A percentile compares a stretch with the other conserved stretches of the same genome.
Conservation (phyloP, 139 green algal species). For the Haematococcus lacustris region DNA sequence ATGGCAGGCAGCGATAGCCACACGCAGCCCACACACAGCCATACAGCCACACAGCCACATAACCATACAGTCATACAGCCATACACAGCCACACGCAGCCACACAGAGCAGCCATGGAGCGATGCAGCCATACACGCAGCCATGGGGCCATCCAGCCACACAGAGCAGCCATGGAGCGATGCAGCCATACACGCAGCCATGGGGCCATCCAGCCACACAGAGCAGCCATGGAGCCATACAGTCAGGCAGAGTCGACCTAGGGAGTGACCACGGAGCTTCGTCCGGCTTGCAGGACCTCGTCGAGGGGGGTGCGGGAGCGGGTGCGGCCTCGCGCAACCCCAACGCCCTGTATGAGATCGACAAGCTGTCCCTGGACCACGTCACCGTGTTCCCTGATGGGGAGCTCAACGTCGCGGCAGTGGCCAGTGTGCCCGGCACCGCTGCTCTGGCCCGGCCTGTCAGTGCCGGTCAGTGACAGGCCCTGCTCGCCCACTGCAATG, state of each 20-base stretch:
- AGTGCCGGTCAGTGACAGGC: conserved; percentile 14
- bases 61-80: no score
- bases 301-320: conserved; percentile 12
- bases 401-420: conserved; percentile 73
- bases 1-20: no score
- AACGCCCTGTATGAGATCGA: conserved; percentile 57
- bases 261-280: conserved; percentile 22
- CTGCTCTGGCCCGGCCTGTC: conserved; percentile 25
- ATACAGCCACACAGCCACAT: no score
- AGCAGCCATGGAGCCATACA: no score
- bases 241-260: neutral
- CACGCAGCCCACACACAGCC: no score
- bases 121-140: no score
- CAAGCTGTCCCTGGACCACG: conserved; percentile 68
- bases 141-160: no score
- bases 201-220: no score
- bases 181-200: no score
- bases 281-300: conserved; percentile 69
- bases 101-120: no score
- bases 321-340: conserved; percentile 21
- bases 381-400: conserved; percentile 76
- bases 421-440: conserved; percentile 18
- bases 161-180: no score
- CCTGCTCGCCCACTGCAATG: neutral
- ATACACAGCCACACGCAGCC: no score